phyloP scores from a whole-genome alignment of 345 rosid genomes.

The Acer saccharum region DNA sequence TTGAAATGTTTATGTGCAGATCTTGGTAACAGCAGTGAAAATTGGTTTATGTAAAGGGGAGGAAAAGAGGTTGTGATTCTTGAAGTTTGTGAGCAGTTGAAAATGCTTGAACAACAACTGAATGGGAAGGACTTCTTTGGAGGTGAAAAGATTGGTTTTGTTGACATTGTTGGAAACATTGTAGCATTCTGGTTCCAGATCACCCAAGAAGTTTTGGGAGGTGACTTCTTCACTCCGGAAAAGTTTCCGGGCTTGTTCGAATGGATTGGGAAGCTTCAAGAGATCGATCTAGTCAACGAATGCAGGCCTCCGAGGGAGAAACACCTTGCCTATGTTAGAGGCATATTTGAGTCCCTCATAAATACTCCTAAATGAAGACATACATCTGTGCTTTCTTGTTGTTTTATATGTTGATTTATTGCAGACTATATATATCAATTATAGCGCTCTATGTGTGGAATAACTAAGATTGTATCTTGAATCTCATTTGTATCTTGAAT shows the following conservation, averaged over 20 bases:
- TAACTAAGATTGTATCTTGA: too few species aligned
- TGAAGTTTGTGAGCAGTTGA: conserved; percentile 21
- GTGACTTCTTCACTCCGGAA: conserved; percentile 1
- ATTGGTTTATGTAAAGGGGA: not conserved
- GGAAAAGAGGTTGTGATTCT: conserved; percentile 11
- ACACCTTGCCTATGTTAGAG: conserved; percentile 10
- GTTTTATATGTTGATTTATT: too few species aligned
- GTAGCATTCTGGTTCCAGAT: conserved; percentile 15
- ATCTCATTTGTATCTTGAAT: too few species aligned
- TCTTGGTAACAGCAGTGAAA: not conserved
- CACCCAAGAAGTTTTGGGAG: conserved; percentile 13
- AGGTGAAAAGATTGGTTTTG: conserved; percentile 22
- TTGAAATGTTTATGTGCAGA: not conserved
- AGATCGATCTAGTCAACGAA: conserved; percentile 15
- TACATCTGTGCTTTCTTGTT: too few species aligned
- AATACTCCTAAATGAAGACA: not conserved
- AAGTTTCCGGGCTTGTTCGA: conserved; percentile 17
- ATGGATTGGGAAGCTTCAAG: conserved; percentile 25
- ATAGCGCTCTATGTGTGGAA: too few species aligned
- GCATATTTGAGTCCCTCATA: not conserved
- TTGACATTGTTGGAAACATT: conserved; percentile 13
- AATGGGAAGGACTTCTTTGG: conserved; percentile 26
- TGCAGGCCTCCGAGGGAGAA: conserved; percentile 25
- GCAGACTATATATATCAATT: too few species aligned
- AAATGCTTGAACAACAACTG: conserved; percentile 25